phyloP scores from a whole-genome alignment of 1,284 basidiomycete genomes.

The Ustilago hordei region DNA sequence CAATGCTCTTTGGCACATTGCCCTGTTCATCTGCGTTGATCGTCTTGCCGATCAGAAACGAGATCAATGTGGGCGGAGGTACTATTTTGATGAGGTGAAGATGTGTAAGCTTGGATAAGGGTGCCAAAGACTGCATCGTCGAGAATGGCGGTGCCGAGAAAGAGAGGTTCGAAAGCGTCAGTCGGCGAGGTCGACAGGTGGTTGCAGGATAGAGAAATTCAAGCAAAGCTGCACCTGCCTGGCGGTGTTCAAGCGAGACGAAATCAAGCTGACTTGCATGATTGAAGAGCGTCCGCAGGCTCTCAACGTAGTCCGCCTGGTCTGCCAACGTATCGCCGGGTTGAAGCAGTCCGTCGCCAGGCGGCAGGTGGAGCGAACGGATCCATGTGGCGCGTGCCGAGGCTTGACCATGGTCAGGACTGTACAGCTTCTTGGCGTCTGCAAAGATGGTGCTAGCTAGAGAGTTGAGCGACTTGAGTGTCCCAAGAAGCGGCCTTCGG shows the following conservation, averaged over 20 bases:
- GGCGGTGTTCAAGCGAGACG: slow-evolving; percentile 35
- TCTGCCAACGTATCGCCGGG: slow-evolving; percentile 40
- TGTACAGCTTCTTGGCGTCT: slow-evolving; percentile 14
- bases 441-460: slow-evolving; percentile 25
- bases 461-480: slow-evolving; percentile 25
- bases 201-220: slow-evolving; percentile 30
- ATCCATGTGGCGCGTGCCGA: slow-evolving; percentile 7
- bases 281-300: slow-evolving; percentile 33
- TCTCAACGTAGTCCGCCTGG: slow-evolving; percentile 32
- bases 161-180: slow-evolving; percentile 40
- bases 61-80: slow-evolving; percentile 41
- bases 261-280: slow-evolving; percentile 30
- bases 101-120: slow-evolving; percentile 32
- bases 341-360: slow-evolving; percentile 38
- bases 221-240: slow-evolving; percentile 32
- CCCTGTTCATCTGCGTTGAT: slow-evolving; percentile 35
- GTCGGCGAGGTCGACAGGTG: slow-evolving; percentile 27
- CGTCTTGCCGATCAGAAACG: slow-evolving; percentile 29
- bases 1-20: slow-evolving; percentile 27
- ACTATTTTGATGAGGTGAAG: slow-evolving; percentile 48
- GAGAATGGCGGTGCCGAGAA: slow-evolving; percentile 46
- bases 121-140: slow-evolving; percentile 23
- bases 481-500: slow-evolving; percentile 24
- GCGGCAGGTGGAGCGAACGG: slow-evolving; percentile 30
- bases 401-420: neutral